phyloP scores from a whole-genome alignment of 129 eudicot genomes.

The Saussurea involucrata region DNA sequence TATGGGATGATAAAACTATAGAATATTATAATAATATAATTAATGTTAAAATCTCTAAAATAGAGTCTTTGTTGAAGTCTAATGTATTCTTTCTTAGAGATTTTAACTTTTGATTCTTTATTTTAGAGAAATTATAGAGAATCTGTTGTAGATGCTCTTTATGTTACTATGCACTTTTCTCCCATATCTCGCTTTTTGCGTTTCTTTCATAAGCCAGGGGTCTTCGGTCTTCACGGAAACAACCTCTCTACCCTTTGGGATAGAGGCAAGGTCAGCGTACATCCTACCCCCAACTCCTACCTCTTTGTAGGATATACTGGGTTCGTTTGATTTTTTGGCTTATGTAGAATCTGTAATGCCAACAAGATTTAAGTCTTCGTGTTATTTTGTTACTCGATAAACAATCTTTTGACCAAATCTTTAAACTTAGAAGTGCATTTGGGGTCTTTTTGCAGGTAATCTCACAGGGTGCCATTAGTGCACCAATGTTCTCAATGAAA shows the following conservation, averaged over 20 bases:
- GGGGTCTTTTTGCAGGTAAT: conserved; percentile 55
- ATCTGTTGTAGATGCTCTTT: neutral
- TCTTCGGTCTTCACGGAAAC: neutral
- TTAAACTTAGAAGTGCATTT: neutral
- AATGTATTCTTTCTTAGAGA: too few species aligned
- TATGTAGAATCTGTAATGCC: neutral
- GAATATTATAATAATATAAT: neutral
- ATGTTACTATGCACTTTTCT: neutral
- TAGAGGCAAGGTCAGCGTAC: neutral
- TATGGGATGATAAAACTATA: neutral
- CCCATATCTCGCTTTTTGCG: neutral
- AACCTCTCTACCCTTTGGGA: neutral
- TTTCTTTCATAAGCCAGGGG: too few species aligned
- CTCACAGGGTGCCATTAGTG: conserved; percentile 96
- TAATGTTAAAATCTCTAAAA: neutral
- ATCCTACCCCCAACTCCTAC: neutral
- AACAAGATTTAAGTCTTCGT: neutral
- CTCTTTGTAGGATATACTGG: neutral
- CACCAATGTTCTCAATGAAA: conserved; percentile 88
- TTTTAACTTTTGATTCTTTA: too few species aligned
- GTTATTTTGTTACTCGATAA: neutral
- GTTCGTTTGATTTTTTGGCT: neutral
- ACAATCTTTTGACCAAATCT: neutral
- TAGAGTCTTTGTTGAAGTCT: neutral
- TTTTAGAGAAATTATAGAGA: too few species aligned